Evolutionary conservation across 176 grass and related monocot species (phyloP), one percentile per base, ranked within the genome.

Genomic region (Dendrocalamus sinicus): DNA sequence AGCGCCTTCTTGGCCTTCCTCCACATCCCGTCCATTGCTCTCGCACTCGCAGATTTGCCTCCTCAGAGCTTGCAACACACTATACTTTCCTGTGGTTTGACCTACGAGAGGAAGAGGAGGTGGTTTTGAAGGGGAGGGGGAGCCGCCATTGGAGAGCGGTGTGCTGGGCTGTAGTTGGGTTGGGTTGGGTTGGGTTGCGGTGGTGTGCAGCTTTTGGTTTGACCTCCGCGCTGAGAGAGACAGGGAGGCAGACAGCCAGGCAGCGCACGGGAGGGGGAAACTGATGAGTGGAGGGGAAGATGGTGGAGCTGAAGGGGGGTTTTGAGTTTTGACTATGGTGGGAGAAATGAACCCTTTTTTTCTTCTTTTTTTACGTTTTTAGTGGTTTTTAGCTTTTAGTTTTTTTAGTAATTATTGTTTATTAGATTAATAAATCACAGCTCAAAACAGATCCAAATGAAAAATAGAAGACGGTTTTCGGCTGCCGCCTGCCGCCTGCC

Each of bases 1-100:
- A 98, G 64, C 44, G 90, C 90, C 67, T 52, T 89, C 91, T 98
- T 98, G 23, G 93, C 91, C 75, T 92, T 89, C 90, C 89, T 95
- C 93, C 96, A 98, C 79, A 66, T 76, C 57, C 91, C 88, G 75
- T 83, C 91, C 91, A 98, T 92, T 88, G 57, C 76, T 39, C 74
- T 46, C 53, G 52, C 62, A 13, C 9, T 12, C 28, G 43, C 60
- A 79, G 74, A 90, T 85, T 85, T 43, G 67, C 48, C 14, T 9
- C 41, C 3, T 43, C 20, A 4, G 59, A 13, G 30, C 45, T 66
- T 24, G 39, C 72, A 19, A 53, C 7, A 17, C 58, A 23, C 2
- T 8, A 8, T 30, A 8, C 17, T 2, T 32, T 5, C 40, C 30
- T 24, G 24, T 9, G 35, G 51, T 70, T 41, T 61, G 13, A 53